Conservation (phyloP, 768 basidiomycete genomes). For the Mycena olivaceomarginata region DNA sequence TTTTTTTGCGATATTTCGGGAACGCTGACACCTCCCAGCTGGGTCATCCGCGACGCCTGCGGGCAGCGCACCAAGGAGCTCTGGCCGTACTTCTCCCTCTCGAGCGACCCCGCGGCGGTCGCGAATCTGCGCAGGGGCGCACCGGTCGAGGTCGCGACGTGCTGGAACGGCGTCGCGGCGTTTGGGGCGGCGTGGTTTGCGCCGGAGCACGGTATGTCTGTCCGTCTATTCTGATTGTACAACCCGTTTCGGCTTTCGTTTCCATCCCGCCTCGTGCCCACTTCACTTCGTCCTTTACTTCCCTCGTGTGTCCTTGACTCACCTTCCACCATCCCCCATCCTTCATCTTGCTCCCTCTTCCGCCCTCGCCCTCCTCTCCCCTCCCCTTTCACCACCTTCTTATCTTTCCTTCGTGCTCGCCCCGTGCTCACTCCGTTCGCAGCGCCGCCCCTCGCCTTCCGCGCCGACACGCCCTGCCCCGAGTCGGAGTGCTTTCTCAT, state of each 20-base stretch:
- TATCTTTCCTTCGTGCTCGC: no score
- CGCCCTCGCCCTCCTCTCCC: no score
- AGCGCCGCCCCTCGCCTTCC: slow-evolving; percentile 41
- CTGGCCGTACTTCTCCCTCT: slow-evolving; percentile 81
- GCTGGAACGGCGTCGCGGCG: slow-evolving; percentile 90
- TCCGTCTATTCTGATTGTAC: neutral
- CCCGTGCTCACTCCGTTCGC: neutral
- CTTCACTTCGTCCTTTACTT: no score
- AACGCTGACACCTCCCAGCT: slow-evolving; percentile 21
- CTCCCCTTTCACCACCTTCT: no score
- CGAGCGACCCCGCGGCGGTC: slow-evolving; percentile 66
- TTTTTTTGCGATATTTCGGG: neutral
- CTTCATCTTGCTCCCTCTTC: no score
- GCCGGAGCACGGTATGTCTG: slow-evolving; percentile 14
- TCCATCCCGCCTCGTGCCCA: neutral
- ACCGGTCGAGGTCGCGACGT: slow-evolving; percentile 77
- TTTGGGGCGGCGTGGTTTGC: slow-evolving; percentile 65
- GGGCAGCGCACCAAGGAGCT: slow-evolving; percentile 77
- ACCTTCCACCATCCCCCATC: no score
- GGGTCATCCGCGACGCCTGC: slow-evolving; percentile 48
- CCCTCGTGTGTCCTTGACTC: no score
- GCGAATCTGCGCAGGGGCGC: no score
- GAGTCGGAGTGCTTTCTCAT: slow-evolving; percentile 47
- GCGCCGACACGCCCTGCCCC: slow-evolving; percentile 42
- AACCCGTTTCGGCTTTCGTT: neutral